Evolutionary conservation across 2,329 filamentous ascomycete species (phyloP), one percentile per base, ranked within the genome.

Genomic region (Aciculosporium take): DNA sequence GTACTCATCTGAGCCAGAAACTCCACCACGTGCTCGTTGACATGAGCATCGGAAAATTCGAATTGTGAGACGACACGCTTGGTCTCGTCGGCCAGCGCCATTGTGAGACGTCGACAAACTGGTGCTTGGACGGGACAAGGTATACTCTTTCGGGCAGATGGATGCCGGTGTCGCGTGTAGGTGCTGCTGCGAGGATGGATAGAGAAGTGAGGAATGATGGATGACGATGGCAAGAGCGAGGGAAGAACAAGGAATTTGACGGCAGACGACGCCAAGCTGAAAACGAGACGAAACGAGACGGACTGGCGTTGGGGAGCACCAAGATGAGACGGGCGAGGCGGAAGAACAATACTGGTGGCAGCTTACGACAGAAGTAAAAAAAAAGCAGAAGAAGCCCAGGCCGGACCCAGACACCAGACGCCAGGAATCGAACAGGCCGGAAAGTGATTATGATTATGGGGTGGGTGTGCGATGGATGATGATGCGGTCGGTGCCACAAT

Each of bases 1-100:
- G 43, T 62, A 72, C 83, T 69, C 80, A 95, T 88, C 66, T 96
- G 79, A 46, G 71, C 69, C 49, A 95, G 74, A 57, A 94, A 98
- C 60, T 94, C 87, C 48, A 76, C 69, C 46, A 94, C 87, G 49
- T 79, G 84, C 54, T 72, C 75, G 60, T 86, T 85, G 55, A 95
- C 73, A 62, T 87, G 74, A 40, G 79, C 75, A 53, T 86, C 72
- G 46, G 76, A 70, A 63, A 88, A 89, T 41, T 94, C 84, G 64
- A 96, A 96, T 61, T 91, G 77, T 52, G 75, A 75, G 53, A 84
- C 83, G 55, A 95, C 77, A 56, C 76, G 76, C 71, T 79, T 79
- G 45, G 87, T 85, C 64, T 89, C 83, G 47, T 79, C 72, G 47
- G 64, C 65, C 48, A 81, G 67, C 45, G 70, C 64, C 77, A 82